phyloP scores from a whole-genome alignment of 345 rosid genomes.

The Ceriops zippeliana region DNA sequence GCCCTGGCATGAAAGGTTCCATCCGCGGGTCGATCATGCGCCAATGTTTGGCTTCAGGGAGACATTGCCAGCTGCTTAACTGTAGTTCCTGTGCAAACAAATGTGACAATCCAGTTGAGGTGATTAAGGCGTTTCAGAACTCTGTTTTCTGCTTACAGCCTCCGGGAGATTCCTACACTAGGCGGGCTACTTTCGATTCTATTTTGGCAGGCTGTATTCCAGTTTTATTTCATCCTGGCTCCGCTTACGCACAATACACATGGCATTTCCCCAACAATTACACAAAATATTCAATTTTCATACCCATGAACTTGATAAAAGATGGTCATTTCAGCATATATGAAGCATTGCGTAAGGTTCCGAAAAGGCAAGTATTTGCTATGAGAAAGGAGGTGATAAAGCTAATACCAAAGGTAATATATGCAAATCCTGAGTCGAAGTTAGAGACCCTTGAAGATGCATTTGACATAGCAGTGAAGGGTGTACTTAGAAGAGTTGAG shows the following conservation, averaged over 20 bases:
- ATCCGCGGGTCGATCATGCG: not conserved
- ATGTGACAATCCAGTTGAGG: not conserved
- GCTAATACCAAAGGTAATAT: not conserved
- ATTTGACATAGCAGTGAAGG: not conserved
- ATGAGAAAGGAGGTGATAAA: not conserved
- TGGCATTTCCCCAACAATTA: constrained; percentile 3
- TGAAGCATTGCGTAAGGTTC: not conserved
- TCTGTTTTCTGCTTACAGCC: constrained; percentile 1
- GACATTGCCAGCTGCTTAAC: not conserved
- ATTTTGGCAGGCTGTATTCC: constrained; percentile 2
- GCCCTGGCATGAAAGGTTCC: not conserved
- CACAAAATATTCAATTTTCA: not conserved
- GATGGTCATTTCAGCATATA: not conserved
- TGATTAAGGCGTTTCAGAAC: not conserved
- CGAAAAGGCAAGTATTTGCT: not conserved
- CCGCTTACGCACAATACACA: not conserved
- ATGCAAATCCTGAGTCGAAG: not conserved
- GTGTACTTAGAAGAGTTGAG: not conserved
- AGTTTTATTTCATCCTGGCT: not conserved
- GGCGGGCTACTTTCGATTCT: not conserved
- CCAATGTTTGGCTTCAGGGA: not conserved
- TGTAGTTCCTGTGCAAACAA: not conserved
- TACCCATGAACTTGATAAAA: not conserved
- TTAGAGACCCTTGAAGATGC: not conserved
- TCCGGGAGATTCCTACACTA: constrained; percentile 2